These are phyloP conservation scores for Urtica urens DNA, from an alignment of 306 rosid genomes.

Conservation along the genomic window DNA sequence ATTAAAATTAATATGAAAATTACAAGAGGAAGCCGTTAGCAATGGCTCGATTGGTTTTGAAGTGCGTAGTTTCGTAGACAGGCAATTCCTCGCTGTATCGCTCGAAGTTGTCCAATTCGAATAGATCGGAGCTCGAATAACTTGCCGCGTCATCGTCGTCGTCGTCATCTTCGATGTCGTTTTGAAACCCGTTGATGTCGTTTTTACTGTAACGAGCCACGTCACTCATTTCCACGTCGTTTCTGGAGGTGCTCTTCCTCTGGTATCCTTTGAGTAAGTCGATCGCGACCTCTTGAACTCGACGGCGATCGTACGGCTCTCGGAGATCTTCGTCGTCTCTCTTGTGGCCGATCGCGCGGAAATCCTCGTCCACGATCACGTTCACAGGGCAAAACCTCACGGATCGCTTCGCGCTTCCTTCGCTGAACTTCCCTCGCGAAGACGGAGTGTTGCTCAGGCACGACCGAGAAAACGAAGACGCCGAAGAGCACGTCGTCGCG, in stretches of 20 bases:
- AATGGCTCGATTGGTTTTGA: constrained; percentile 69
- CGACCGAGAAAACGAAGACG: constrained; percentile 82
- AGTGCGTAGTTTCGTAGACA: constrained; percentile 88
- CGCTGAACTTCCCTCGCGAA: constrained; percentile 36
- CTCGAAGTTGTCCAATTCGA: constrained; percentile 85
- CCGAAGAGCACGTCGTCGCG: constrained; percentile 53
- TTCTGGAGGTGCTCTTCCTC: constrained; percentile 28
- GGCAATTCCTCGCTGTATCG: constrained; percentile 85
- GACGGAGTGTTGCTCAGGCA: constrained; percentile 79
- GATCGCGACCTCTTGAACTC: constrained; percentile 51
- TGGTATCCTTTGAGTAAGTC: constrained; percentile 47
- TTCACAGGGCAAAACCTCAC: constrained; percentile 85
- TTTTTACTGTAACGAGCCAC: not conserved
- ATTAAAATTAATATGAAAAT: constrained; percentile 17
- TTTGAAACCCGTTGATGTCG: not conserved
- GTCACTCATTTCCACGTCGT: constrained; percentile 21
- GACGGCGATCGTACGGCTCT: constrained; percentile 26
- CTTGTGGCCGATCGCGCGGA: constrained; percentile 75
- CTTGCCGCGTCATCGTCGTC: constrained; percentile 67
- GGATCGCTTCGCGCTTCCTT: constrained; percentile 38
- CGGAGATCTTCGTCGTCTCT: constrained; percentile 19
- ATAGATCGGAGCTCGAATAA: constrained; percentile 86
- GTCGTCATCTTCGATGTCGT: constrained; percentile 19
- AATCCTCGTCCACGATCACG: constrained; percentile 73
- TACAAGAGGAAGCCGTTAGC: constrained; percentile 69